These are phyloP conservation scores for Xerocomellus dryophilus DNA, from an alignment of 768 basidiomycete genomes.

Conservation along the genomic window DNA sequence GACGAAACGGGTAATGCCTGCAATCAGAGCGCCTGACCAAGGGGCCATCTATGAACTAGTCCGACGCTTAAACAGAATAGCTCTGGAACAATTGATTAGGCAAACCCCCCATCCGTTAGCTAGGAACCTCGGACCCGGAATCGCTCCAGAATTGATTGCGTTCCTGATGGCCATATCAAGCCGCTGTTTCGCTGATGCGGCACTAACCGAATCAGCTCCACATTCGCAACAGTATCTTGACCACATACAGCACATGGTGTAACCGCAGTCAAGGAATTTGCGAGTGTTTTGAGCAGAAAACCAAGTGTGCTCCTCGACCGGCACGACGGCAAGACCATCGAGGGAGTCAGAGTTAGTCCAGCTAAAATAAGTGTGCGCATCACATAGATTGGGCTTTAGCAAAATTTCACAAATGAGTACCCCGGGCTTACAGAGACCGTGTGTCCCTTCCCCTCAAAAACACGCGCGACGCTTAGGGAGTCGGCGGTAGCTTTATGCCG, in stretches of 20 bases:
- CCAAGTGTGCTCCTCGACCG: background rate
- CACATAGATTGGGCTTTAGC: background rate
- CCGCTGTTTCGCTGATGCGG: background rate
- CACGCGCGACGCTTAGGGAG: background rate
- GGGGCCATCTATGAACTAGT: background rate
- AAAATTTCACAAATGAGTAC: background rate
- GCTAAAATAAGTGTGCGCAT: background rate
- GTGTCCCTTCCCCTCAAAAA: background rate
- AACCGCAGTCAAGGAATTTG: background rate
- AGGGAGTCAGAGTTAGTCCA: background rate
- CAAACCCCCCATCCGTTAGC: background rate
- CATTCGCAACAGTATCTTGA: background rate
- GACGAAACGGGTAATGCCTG: background rate
- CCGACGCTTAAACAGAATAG: background rate
- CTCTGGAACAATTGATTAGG: background rate
- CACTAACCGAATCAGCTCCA: background rate
- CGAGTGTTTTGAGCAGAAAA: background rate
- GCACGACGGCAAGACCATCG: background rate
- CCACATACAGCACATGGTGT: background rate
- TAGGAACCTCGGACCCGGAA: background rate
- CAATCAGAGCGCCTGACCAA: background rate
- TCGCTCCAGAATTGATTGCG: background rate
- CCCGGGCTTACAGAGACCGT: background rate
- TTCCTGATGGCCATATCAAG: background rate
- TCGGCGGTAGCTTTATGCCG: background rate